Base-by-base conservation (phyloP, 495 filamentous ascomycete species). In the Trichoderma gamsii region DNA sequence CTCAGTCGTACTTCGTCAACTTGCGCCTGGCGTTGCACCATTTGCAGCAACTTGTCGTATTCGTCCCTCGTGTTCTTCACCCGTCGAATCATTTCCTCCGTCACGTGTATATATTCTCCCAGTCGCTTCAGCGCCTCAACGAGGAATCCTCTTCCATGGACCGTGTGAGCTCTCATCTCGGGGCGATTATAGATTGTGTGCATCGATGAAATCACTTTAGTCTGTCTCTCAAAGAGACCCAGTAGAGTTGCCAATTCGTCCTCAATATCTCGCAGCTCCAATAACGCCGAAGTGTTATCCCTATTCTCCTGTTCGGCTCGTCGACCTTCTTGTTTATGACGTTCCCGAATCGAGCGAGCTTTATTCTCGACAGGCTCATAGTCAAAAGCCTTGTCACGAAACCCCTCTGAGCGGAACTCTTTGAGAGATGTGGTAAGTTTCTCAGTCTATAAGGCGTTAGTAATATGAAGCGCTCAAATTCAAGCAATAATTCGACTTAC, bases 1-100 rank as follows among this genome's bases (percentile, higher is more conserved):
- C 87, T 86, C 74, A 87, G 83, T 49, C 86, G 85, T 8, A 87
- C 84, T 68, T 90, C 87, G 71, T 89, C 86, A 1, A 89, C 85
- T 69, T 89, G 87, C 1, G 87, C 87, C 69, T 90, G 87, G 38
- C 88, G 87, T 67, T 89, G 87, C 63, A 87, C 87, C 75, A 90
- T 85, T 73, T 89, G 86, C 11, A 89, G 81, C 13, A 89, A 81
- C 44, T 88, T 88, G 69, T 88, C 85, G 66, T 86, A 88, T n/a
- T 83, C 80, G 49, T 79, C 80, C 67, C 80, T 74, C 0, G 78
- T 82, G 4, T 73, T 77, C 15, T 80, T 75, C 0, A 82, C 77
- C 63, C 85, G 79, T 29, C 83, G 77, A 35, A 85, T 76, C 88
- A 90, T 89, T 25, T 87, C 85, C 1, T 73, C 72, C n/a, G 86